A percentile compares a stretch with the other conserved stretches of the same genome.
These are phyloP conservation scores for Epichloe typhina DNA, from an alignment of 2,329 filamentous ascomycete species.

Conservation along the genomic window DNA sequence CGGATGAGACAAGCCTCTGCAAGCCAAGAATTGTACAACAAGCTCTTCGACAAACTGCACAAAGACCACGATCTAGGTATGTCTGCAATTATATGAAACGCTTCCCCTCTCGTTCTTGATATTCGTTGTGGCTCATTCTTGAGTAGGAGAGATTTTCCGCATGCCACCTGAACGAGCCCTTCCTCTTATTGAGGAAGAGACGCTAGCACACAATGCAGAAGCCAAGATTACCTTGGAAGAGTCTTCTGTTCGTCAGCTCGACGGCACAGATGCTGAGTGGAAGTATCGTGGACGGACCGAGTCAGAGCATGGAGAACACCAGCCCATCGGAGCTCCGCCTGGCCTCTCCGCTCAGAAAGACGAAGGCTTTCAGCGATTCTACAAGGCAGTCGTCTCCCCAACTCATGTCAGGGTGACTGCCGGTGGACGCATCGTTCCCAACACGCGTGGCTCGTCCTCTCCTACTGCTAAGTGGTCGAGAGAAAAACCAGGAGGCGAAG, in stretches of 20 bases:
- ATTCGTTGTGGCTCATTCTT: not conserved
- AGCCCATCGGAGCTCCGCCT: conserved; percentile 40
- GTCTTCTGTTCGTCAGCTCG: conserved; percentile 18
- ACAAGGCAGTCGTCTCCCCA: conserved; percentile 54
- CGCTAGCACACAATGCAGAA: conserved; percentile 6
- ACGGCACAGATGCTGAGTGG: conserved; percentile 29
- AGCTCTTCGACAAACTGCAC: conserved; percentile 22
- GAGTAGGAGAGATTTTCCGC: conserved; percentile 20
- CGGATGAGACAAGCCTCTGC: conserved; percentile 17
- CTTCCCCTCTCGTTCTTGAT: not conserved
- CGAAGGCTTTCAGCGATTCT: conserved; percentile 55
- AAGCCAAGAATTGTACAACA: conserved; percentile 14
- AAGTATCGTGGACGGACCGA: conserved; percentile 33
- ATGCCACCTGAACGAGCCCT: conserved; percentile 14
- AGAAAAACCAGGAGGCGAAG: conserved; percentile 21
- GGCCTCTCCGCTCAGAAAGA: conserved; percentile 41
- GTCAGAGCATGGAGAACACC: conserved; percentile 27
- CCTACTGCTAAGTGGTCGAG: conserved; percentile 37
- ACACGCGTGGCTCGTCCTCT: conserved; percentile 41
- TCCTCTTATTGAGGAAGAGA: conserved; percentile 20
- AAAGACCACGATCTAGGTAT: conserved; percentile 29
- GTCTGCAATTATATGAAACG: conserved; percentile 1
- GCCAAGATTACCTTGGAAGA: conserved; percentile 6
- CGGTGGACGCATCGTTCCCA: conserved; percentile 53
- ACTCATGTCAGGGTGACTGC: conserved; percentile 55